Conservation (phyloP, 805 yeast species). For the Candida ulmi region DNA sequence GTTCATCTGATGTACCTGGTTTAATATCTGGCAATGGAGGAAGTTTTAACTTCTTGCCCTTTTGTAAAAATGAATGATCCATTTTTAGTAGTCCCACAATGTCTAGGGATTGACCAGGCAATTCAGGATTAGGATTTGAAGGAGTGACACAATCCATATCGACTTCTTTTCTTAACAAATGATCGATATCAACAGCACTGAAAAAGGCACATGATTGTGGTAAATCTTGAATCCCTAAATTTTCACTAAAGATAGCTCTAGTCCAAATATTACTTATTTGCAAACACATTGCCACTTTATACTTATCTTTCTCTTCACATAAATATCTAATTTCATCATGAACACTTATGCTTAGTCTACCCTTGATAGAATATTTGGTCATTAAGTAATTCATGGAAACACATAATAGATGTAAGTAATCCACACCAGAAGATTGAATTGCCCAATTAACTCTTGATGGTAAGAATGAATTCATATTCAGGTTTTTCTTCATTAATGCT, state of each 20-base stretch:
- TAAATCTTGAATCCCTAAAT: conserved; percentile 78
- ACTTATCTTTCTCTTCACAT: conserved; percentile 66
- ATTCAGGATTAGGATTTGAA: conserved; percentile 63
- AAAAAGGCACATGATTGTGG: conserved; percentile 97
- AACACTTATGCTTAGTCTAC: conserved; percentile 79
- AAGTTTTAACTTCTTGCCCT: conserved; percentile 15
- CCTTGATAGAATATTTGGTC: conserved; percentile 58
- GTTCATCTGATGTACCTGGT: not conserved
- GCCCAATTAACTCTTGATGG: conserved; percentile 97
- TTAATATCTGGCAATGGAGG: conserved; percentile 5
- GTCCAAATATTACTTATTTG: conserved; percentile 96
- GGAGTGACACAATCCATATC: conserved; percentile 88
- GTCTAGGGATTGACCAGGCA: conserved; percentile 74
- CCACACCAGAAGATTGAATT: conserved; percentile 97
- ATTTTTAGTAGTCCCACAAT: conserved; percentile 47
- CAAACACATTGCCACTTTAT: conserved; percentile 72
- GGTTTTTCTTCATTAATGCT: conserved; percentile 63
- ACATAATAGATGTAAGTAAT: conserved; percentile 79
- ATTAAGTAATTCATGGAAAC: conserved; percentile 83
- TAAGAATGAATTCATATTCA: conserved; percentile 60
- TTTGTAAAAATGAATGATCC: conserved; percentile 21
- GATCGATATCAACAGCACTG: conserved; percentile 88
- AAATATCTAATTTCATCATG: conserved; percentile 92
- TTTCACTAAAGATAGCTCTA: conserved; percentile 90
- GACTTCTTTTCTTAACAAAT: conserved; percentile 88